Evolutionary conservation across 306 rosid species (phyloP), one percentile per base, ranked within the genome.

Genomic region (Cicer pinnatifidum): DNA sequence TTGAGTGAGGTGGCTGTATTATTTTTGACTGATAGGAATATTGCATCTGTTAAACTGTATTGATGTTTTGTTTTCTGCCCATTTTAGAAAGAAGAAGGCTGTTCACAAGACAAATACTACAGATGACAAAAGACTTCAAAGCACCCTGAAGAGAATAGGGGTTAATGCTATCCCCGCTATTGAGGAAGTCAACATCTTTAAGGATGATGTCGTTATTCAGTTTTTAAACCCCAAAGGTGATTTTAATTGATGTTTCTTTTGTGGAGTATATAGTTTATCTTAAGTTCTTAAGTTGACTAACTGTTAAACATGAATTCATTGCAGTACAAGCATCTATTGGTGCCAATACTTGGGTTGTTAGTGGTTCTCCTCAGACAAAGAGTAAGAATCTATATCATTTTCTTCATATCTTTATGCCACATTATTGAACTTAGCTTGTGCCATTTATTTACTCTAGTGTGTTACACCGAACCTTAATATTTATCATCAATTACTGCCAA

Each of bases 261-360:
- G 19, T 61, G 19, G 41, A 56, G 28, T 9, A 6, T 56, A 16
- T 45, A 19, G 50, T 11, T 44, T 73, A 62, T 38, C 38, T 47
- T 5, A 10, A 19, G 44, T 1, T 13, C n/a, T 4, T 8, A 15
- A 28, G 40, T 44, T 51, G 13, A 39, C 67, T 70, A 9, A 51
- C 10, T 9, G 8, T 33, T 48, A 8, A 41, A 28, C 44, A 15
- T 80, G 65, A 63, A 62, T 13, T 66, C 7, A 75, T 28, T 64
- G 54, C 96, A 92, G 98, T 92, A 75, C 98, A 92, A 89, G 98
- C 98, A 53, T 92, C 93, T 1, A 86, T 89, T 77, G 97, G 92
- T 81, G 98, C 98, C 35, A 92, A 92, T 82, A 92, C 98, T 1
- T 92, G 98, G 98, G 98, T 92, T 60, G 98, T 92, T 81, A 90